Evolutionary conservation across 306 rosid species (phyloP).

Genomic region (Quercus cerris): DNA sequence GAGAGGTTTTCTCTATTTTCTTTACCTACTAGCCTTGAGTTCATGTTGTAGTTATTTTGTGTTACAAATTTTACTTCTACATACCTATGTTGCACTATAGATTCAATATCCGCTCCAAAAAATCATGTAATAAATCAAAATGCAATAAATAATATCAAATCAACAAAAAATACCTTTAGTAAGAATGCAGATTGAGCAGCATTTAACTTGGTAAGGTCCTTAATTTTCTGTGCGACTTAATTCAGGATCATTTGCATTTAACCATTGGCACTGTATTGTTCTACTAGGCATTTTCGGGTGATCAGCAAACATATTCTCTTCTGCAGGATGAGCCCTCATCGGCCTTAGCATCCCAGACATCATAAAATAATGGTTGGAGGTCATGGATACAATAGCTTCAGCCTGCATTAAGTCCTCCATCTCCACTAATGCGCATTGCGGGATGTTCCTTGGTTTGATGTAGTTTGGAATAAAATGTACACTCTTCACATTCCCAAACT

Average conservation of each 20-base stretch:
- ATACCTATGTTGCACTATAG: too few relatives aligned
- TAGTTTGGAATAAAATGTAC: slow-evolving; percentile 65
- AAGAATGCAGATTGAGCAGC: slow-evolving; percentile 43
- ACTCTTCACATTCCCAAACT: slow-evolving; percentile 59
- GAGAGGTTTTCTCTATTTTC: too few relatives aligned
- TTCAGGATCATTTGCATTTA: slow-evolving; percentile 61
- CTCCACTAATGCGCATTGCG: slow-evolving; percentile 61
- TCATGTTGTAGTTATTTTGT: too few relatives aligned
- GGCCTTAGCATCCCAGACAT: slow-evolving; percentile 88
- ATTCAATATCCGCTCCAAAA: too few relatives aligned
- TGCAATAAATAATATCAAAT: neutral
- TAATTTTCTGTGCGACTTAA: slow-evolving; percentile 48
- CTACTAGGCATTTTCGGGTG: slow-evolving; percentile 56
- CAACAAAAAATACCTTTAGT: slow-evolving; percentile 37
- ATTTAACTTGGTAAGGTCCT: slow-evolving; percentile 45
- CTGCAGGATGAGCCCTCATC: slow-evolving; percentile 52
- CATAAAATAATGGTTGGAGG: slow-evolving; percentile 58
- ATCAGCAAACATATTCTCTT: slow-evolving; percentile 67
- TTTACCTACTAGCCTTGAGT: too few relatives aligned
- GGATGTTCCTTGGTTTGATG: slow-evolving; percentile 41
- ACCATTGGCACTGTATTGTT: slow-evolving; percentile 41
- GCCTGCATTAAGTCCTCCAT: slow-evolving; percentile 57
- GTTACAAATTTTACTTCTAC: too few relatives aligned
- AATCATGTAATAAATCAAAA: neutral
- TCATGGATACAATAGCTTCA: slow-evolving; percentile 30